Evolutionary conservation across 1,139 yeast species (phyloP).

Genomic region (Zygoascus sp.): DNA sequence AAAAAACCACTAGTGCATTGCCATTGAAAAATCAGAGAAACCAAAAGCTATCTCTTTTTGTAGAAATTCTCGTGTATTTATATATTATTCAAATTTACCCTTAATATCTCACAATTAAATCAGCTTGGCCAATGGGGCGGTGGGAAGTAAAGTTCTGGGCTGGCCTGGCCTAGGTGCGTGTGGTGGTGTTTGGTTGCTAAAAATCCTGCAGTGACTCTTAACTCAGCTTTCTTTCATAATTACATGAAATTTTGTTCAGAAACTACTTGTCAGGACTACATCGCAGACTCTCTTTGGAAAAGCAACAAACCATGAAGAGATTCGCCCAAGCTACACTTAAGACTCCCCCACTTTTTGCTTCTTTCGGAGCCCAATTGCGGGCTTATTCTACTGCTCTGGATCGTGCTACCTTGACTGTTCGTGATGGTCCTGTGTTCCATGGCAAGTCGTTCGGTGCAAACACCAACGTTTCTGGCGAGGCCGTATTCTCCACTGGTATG

Average conservation of each 20-base stretch:
- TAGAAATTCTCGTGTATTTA: background rate
- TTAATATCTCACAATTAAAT: no score
- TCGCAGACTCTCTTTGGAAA: conserved; percentile 49
- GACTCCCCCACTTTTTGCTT: background rate
- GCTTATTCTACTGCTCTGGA: conserved; percentile 17
- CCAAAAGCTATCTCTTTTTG: no score
- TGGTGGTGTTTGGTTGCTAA: background rate
- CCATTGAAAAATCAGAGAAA: background rate
- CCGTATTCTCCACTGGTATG: conserved; percentile 93
- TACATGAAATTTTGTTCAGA: conserved; percentile 10
- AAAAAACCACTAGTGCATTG: background rate
- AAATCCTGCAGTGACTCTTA: background rate
- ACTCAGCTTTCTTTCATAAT: conserved; percentile 3
- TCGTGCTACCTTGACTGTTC: conserved; percentile 76
- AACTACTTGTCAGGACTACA: conserved; percentile 24
- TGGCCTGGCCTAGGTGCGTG: no score
- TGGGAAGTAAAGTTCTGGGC: no score
- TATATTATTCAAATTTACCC: background rate
- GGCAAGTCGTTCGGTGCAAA: conserved; percentile 96
- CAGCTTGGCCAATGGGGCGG: no score
- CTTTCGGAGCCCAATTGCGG: conserved; percentile 12
- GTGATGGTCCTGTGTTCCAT: conserved; percentile 89
- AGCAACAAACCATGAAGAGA: conserved; percentile 9
- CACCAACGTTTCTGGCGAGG: conserved; percentile 89
- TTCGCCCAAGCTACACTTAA: conserved; percentile 4